These are phyloP conservation scores for Straminergon stramineum DNA, from an alignment of 225 moss, liverwort and hornwort species.

Conservation along the genomic window DNA sequence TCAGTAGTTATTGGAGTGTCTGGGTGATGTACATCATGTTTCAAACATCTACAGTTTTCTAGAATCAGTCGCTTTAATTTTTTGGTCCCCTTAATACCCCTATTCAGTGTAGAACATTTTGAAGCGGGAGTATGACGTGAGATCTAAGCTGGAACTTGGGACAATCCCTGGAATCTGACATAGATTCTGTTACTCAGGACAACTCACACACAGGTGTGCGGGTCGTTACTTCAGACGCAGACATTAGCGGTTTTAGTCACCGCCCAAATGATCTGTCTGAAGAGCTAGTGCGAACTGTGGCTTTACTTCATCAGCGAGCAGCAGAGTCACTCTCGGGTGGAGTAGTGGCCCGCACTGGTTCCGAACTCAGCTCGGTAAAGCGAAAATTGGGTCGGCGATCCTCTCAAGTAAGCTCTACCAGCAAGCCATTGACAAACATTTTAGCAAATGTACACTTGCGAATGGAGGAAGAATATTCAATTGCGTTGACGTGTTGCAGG, in stretches of 20 bases:
- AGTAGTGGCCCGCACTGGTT: constrained; percentile 9
- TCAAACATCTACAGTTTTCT: too few relatives aligned
- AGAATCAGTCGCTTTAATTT: too few relatives aligned
- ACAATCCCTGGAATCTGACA: background rate
- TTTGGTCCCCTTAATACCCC: too few relatives aligned
- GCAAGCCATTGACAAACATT: background rate
- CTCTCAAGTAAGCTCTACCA: constrained; percentile 30
- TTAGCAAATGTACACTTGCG: background rate
- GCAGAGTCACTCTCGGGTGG: constrained; percentile 21
- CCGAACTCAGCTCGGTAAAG: constrained; percentile 19
- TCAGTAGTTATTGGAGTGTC: too few relatives aligned
- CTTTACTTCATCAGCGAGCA: constrained; percentile 42
- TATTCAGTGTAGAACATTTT: background rate
- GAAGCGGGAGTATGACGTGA: background rate
- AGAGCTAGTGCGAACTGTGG: constrained; percentile 79
- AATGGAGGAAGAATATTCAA: background rate
- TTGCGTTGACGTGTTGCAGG: background rate
- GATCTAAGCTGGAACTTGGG: background rate
- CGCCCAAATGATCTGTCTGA: constrained; percentile 72
- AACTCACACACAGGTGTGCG: background rate
- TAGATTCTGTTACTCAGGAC: constrained; percentile 8
- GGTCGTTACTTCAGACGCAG: constrained; percentile 1
- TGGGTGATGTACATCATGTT: too few relatives aligned
- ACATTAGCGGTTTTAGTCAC: constrained; percentile 24
- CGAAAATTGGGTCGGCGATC: constrained; percentile 31